Evolutionary conservation across 2,329 filamentous ascomycete genomes (phyloP).

Genomic region (Trichoderma koningiopsis): DNA sequence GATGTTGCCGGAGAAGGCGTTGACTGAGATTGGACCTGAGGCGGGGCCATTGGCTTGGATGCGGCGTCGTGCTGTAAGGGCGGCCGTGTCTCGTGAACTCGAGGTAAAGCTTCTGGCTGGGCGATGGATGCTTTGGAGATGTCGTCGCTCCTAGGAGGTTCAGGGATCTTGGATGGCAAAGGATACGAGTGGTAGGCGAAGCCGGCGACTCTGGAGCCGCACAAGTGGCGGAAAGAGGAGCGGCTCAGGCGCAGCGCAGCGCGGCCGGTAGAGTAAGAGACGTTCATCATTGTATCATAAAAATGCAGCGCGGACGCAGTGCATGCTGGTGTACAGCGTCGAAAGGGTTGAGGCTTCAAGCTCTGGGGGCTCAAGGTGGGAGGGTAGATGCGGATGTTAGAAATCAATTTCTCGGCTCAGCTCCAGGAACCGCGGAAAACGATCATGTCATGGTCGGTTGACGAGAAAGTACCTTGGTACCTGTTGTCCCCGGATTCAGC

Average conservation of each 20-base stretch:
- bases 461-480: background rate
- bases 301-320: background rate
- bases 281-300: slow-evolving; percentile 47
- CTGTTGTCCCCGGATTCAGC: slow-evolving; percentile 26
- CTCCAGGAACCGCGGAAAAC: slow-evolving; percentile 8
- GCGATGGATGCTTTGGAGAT: slow-evolving; percentile 52
- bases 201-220: slow-evolving; percentile 38
- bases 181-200: slow-evolving; percentile 56
- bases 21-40: slow-evolving; percentile 25
- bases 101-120: slow-evolving; percentile 48
- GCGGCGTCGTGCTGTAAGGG: slow-evolving; percentile 37
- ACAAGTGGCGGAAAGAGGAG: slow-evolving; percentile 47
- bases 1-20: slow-evolving; percentile 28
- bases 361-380: slow-evolving; percentile 5
- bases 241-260: slow-evolving; percentile 45
- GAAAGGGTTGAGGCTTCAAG: background rate
- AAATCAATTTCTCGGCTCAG: slow-evolving; percentile 24
- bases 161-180: slow-evolving; percentile 47
- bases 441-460: slow-evolving; percentile 27
- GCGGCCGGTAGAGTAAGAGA: slow-evolving; percentile 45
- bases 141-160: slow-evolving; percentile 46
- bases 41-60: slow-evolving; percentile 26
- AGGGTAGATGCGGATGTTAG: slow-evolving; percentile 22
- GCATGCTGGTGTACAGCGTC: slow-evolving; percentile 20
- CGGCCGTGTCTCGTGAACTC: slow-evolving; percentile 56